These are phyloP conservation scores for Stropharia rugosoannulata DNA, from an alignment of 768 basidiomycete genomes.

Conservation along the genomic window DNA sequence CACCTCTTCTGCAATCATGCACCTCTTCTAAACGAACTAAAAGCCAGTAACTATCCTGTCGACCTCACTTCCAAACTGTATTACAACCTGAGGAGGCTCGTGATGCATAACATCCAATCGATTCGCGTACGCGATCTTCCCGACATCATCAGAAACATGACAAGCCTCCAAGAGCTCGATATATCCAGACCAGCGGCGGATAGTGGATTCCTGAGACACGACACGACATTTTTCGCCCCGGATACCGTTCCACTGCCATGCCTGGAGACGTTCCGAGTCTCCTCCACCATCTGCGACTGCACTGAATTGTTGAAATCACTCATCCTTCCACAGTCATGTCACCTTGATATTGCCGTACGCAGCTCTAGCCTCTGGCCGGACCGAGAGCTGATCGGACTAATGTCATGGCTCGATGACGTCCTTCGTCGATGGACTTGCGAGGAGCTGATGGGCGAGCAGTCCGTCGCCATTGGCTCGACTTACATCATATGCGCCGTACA, in stretches of 20 bases:
- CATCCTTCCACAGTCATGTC: slow-evolving; percentile 12
- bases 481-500: slow-evolving; percentile 10
- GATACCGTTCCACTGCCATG: slow-evolving; percentile 7
- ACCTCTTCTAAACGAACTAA: slow-evolving; percentile 13
- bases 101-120: slow-evolving; percentile 12
- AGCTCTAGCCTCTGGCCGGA: slow-evolving; percentile 9
- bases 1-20: slow-evolving; percentile 13
- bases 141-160: slow-evolving; percentile 13
- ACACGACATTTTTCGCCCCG: slow-evolving; percentile 1
- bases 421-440: slow-evolving; percentile 16
- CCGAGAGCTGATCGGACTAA: slow-evolving; percentile 10
- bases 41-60: slow-evolving; percentile 11
- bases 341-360: slow-evolving; percentile 8
- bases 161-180: slow-evolving; percentile 13
- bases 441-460: slow-evolving; percentile 14
- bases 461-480: slow-evolving; percentile 13
- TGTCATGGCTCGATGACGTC: slow-evolving; percentile 5
- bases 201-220: not conserved
- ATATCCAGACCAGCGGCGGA: slow-evolving; percentile 7
- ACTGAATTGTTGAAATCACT: slow-evolving; percentile 9
- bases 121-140: slow-evolving; percentile 12
- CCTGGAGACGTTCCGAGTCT: slow-evolving; percentile 7
- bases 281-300: too few relatives aligned
- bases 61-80: slow-evolving; percentile 12
- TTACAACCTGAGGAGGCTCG: slow-evolving; percentile 8